Percentiles rank a stretch among this genome's conserved stretches.
These are phyloP conservation scores for Sarocladium kiliense DNA, from an alignment of 2,329 filamentous ascomycete genomes.

Conservation along the genomic window DNA sequence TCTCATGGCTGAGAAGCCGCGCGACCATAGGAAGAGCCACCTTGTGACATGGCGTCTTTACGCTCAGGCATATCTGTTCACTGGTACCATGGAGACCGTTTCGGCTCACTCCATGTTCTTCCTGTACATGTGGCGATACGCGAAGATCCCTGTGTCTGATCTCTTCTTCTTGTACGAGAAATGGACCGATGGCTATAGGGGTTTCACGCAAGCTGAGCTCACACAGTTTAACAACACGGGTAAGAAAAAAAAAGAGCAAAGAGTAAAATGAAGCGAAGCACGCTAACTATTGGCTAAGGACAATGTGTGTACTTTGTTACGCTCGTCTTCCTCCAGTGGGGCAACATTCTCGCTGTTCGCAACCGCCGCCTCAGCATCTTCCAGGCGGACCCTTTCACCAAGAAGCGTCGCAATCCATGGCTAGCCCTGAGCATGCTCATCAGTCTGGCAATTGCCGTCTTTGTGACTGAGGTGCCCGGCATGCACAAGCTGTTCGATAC, in stretches of 20 bases:
- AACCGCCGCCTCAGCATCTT: constrained; percentile 47
- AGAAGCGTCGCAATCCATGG: constrained; percentile 44
- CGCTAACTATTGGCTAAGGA: constrained; percentile 22
- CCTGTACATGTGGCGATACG: constrained; percentile 43
- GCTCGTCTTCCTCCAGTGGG: constrained; percentile 48
- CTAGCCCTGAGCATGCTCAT: constrained; percentile 39
- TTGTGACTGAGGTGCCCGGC: constrained; percentile 46
- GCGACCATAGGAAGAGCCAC: constrained; percentile 44
- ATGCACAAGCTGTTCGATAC: constrained; percentile 44
- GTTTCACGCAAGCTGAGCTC: constrained; percentile 40
- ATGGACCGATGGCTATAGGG: constrained; percentile 43
- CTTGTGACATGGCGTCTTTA: constrained; percentile 48
- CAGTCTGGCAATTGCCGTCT: constrained; percentile 45
- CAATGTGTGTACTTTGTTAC: constrained; percentile 51
- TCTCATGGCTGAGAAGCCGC: constrained; percentile 43
- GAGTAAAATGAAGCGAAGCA: neutral
- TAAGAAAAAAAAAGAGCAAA: neutral
- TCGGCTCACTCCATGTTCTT: constrained; percentile 49
- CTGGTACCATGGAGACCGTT: constrained; percentile 45
- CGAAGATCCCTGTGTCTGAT: constrained; percentile 39
- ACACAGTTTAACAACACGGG: constrained; percentile 36
- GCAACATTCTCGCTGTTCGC: constrained; percentile 45
- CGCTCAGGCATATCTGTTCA: constrained; percentile 46
- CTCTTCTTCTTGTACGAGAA: constrained; percentile 46
- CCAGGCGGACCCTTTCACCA: constrained; percentile 43